Evolutionary conservation across 73 alveolate genomes (phyloP), one percentile per base, ranked within the genome.

Genomic region (Urostyla sp.): DNA sequence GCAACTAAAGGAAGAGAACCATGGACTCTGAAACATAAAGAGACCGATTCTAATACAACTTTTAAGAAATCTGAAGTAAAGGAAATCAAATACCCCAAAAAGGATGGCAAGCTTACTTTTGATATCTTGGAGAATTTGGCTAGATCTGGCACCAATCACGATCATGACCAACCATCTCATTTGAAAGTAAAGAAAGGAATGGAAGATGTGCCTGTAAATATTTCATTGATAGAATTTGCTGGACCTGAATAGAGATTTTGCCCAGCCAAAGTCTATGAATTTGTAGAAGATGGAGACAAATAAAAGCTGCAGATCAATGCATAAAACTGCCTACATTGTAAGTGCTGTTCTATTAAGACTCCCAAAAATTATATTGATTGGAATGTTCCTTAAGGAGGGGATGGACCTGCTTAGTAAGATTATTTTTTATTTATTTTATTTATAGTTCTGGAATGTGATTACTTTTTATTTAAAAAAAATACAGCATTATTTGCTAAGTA

Each of bases 381-480:
- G 99, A 94, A 94, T 26, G 97, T 91, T 63, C 99, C 99, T 1
- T 98, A 95, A 77, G 99, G 98, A 24, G 97, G 98, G 32, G 99
- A 98, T 40, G 99, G 99, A 32, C 99, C 98, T 0, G 90, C 87
- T 35, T 95, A 95, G 72, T 57, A 80, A 52, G 91, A 60, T 66
- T 13, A 11, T 40, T 43, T 40, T 44, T 7, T 7, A 23, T 18
- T 15, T 2, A 60, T 16, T 60, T 43, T 10, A 40, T 20, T 40
- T 69, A 27, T 49, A 69, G 67, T 27, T 69, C 83, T 72, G 73
- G 84, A 38, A 72, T 49, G 73, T 72, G 73, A 72, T n/a, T n/a
- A n/a, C n/a, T n/a, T n/a, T n/a, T n/a, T n/a, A n/a, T n/a, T n/a
- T n/a, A n/a, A n/a, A n/a, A n/a, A 51, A 51, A 51, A 13, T 18